Evolutionary conservation across 345 rosid genomes (phyloP).

Genomic region (Clarkia xantiana): DNA sequence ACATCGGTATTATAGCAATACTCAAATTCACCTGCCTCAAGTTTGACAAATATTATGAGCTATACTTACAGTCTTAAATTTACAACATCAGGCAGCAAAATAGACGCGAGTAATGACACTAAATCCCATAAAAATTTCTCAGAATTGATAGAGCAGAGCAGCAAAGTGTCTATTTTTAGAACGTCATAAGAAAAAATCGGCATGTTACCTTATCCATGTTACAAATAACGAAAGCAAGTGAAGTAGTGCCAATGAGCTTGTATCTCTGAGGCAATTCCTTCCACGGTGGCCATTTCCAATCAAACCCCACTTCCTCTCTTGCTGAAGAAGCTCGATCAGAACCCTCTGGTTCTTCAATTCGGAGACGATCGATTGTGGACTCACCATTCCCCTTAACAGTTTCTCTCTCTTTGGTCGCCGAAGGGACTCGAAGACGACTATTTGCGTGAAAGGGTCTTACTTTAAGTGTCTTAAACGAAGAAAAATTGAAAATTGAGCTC

Average conservation of each 20-base stretch:
- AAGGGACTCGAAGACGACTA: constrained; percentile 26
- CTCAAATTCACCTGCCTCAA: constrained; percentile 77
- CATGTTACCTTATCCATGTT: constrained; percentile 78
- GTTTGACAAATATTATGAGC: neutral
- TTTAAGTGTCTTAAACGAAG: constrained; percentile 8
- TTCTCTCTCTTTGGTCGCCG: constrained; percentile 45
- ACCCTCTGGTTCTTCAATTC: constrained; percentile 21
- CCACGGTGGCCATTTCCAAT: constrained; percentile 75
- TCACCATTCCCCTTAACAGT: constrained; percentile 27
- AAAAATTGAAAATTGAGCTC: constrained; percentile 16
- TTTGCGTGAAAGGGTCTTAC: constrained; percentile 8
- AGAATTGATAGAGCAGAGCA: neutral
- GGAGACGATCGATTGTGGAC: constrained; percentile 17
- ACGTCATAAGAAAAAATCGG: neutral
- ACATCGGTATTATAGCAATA: constrained; percentile 90
- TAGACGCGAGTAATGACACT: neutral
- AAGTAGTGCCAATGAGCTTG: constrained; percentile 70
- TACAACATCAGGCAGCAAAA: too few relatives aligned
- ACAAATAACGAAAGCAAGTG: constrained; percentile 86
- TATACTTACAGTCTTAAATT: too few relatives aligned
- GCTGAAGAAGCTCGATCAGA: constrained; percentile 6
- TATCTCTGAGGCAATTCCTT: constrained; percentile 61
- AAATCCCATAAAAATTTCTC: neutral
- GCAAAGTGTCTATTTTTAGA: neutral
- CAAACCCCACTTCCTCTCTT: constrained; percentile 26